A percentile compares a stretch with the other conserved stretches of the same genome.
These are phyloP conservation scores for Dendrobium nobile DNA, from an alignment of 106 monocot genomes.

Conservation along the genomic window DNA sequence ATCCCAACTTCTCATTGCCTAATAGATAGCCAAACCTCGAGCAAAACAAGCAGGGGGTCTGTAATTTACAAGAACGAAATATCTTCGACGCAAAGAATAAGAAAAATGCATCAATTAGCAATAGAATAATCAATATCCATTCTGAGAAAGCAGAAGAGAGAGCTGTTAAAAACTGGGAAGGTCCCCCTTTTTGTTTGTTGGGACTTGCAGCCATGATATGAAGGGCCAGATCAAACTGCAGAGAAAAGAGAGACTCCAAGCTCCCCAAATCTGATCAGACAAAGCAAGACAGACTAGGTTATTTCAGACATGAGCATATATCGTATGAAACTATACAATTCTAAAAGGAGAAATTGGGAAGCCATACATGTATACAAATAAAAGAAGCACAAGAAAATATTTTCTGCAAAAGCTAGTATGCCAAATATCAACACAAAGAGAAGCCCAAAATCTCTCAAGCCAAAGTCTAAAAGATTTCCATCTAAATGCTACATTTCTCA, in stretches of 20 bases:
- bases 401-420: too few relatives aligned
- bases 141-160: slow-evolving; percentile 64
- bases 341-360: background rate
- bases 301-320: too few relatives aligned
- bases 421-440: too few relatives aligned
- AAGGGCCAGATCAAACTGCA: background rate
- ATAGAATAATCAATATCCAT: slow-evolving; percentile 66
- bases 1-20: slow-evolving; percentile 38
- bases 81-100: slow-evolving; percentile 64
- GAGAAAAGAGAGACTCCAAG: background rate
- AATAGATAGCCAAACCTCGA: slow-evolving; percentile 76
- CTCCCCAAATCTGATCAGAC: background rate
- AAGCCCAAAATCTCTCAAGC: too few relatives aligned
- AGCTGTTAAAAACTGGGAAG: slow-evolving; percentile 22
- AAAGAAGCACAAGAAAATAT: too few relatives aligned
- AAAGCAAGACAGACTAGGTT: background rate
- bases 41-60: slow-evolving; percentile 72
- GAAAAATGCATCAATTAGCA: slow-evolving; percentile 46
- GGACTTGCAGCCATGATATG: background rate
- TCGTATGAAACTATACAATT: background rate
- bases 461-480: too few relatives aligned
- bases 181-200: background rate
- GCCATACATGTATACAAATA: too few relatives aligned
- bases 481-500: too few relatives aligned
- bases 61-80: slow-evolving; percentile 53